Evolutionary conservation across 2,329 filamentous ascomycete species (phyloP).

Genomic region (Sphaerulina musiva): DNA sequence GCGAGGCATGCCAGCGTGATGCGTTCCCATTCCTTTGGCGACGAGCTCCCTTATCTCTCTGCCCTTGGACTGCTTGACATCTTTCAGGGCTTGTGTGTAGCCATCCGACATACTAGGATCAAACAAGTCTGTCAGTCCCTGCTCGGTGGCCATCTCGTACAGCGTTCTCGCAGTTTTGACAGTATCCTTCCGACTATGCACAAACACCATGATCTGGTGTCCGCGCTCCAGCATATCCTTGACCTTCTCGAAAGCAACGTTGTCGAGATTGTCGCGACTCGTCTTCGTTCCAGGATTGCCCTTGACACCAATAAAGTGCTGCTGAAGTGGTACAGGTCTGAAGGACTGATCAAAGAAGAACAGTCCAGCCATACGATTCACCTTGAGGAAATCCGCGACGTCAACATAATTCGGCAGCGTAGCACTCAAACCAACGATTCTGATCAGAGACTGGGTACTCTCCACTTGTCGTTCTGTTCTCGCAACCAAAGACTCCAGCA

Average conservation of each 20-base stretch:
- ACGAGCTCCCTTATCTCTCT: slow-evolving; percentile 83
- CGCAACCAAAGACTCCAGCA: slow-evolving; percentile 90
- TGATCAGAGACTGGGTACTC: slow-evolving; percentile 93
- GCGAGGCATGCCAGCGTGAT: slow-evolving; percentile 94
- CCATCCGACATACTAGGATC: slow-evolving; percentile 71
- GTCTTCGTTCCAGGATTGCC: slow-evolving; percentile 76
- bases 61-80: slow-evolving; percentile 79
- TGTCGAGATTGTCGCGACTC: slow-evolving; percentile 83
- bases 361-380: slow-evolving; percentile 83
- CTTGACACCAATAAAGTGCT: slow-evolving; percentile 95
- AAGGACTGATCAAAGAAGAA: slow-evolving; percentile 98
- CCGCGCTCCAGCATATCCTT: slow-evolving; percentile 82
- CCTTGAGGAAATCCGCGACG: slow-evolving; percentile 92
- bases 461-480: slow-evolving; percentile 94
- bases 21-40: slow-evolving; percentile 84
- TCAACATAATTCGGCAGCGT: slow-evolving; percentile 95
- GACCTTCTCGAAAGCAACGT: slow-evolving; percentile 86
- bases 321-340: slow-evolving; percentile 88
- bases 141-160: slow-evolving; percentile 76
- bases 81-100: slow-evolving; percentile 71
- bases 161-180: slow-evolving; percentile 79
- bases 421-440: slow-evolving; percentile 89
- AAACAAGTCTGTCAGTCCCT: slow-evolving; percentile 73
- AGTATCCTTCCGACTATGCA: slow-evolving; percentile 93
- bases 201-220: slow-evolving; percentile 99